phyloP scores from a whole-genome alignment of 208 protist genomes.

The Kentomonas sorsogonicus region DNA sequence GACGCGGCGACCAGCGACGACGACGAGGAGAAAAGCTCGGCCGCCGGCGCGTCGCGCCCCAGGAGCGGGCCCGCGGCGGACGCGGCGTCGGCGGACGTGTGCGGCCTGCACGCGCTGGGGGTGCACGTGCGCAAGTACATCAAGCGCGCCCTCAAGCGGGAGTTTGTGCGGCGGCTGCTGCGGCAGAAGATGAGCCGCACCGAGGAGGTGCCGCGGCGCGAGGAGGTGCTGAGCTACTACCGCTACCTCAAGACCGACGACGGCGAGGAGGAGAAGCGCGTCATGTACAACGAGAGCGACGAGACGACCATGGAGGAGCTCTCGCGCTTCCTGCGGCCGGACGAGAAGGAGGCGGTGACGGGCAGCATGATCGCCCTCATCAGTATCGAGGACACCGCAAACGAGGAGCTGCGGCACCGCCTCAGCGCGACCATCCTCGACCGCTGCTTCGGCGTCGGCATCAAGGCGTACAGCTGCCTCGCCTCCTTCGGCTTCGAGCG shows the following conservation, averaged over 20 bases:
- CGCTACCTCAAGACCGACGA: conserved; percentile 17
- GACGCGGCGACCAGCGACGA: background rate
- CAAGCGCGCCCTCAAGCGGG: conserved; percentile 20
- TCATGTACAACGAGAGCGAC: background rate
- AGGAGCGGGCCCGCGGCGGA: background rate
- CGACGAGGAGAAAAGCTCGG: background rate
- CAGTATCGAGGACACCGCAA: background rate
- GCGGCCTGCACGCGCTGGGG: conserved; percentile 26
- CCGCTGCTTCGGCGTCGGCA: conserved; percentile 33
- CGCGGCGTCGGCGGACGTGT: background rate
- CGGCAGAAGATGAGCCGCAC: conserved; percentile 12
- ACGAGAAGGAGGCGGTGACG: conserved; percentile 4
- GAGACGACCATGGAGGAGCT: background rate
- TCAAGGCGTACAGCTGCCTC: conserved; percentile 68
- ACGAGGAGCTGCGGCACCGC: background rate
- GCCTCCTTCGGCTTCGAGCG: conserved; percentile 36
- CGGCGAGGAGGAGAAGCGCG: too few relatives aligned
- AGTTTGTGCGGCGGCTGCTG: conserved; percentile 34
- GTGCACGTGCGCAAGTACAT: conserved; percentile 20
- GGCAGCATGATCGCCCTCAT: conserved; percentile 17
- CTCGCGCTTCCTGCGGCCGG: background rate
- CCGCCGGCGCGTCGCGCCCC: background rate
- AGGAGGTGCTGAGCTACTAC: conserved; percentile 24
- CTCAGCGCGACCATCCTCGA: conserved; percentile 11
- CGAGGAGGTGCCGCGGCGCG: conserved; percentile 20